A percentile compares a stretch with the other conserved stretches of the same genome.
Evolutionary conservation across 345 rosid genomes (phyloP).

Genomic region (Aethionema arabicum): DNA sequence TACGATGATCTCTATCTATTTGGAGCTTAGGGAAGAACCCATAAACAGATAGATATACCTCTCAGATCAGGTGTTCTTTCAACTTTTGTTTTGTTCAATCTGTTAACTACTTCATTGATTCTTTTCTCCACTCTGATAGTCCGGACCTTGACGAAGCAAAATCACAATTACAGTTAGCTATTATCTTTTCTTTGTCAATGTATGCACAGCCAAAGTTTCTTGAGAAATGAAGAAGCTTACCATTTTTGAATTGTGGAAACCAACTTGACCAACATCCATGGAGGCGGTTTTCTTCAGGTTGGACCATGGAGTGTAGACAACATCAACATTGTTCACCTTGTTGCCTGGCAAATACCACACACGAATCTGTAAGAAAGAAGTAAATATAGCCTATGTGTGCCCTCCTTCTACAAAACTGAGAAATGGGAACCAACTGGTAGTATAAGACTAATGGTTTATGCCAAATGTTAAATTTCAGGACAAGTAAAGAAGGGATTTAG

Average conservation of each 20-base stretch:
- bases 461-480: slow-evolving; percentile 8
- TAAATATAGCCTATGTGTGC: slow-evolving; percentile 30
- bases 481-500: slow-evolving; percentile 6
- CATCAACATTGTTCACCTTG: slow-evolving; percentile 89
- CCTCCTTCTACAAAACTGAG: slow-evolving; percentile 36
- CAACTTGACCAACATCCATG: slow-evolving; percentile 99
- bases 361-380: slow-evolving; percentile 36
- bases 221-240: slow-evolving; percentile 40
- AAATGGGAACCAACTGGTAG: slow-evolving; percentile 27
- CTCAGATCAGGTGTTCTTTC: slow-evolving; percentile 91
- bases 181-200: slow-evolving; percentile 4
- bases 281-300: slow-evolving; percentile 94
- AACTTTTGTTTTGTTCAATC: slow-evolving; percentile 90
- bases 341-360: slow-evolving; percentile 61
- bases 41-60: slow-evolving; percentile 46
- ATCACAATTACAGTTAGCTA: slow-evolving; percentile 23
- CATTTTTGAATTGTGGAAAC: slow-evolving; percentile 86
- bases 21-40: slow-evolving; percentile 3
- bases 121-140: slow-evolving; percentile 93
- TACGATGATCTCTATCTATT: background rate
- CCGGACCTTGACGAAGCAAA: slow-evolving; percentile 56
- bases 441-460: slow-evolving; percentile 24
- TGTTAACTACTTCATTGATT: slow-evolving; percentile 83
- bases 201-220: slow-evolving; percentile 13
- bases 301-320: slow-evolving; percentile 96